phyloP scores from a whole-genome alignment of 495 filamentous ascomycete species.

The Penicillium antarcticum region DNA sequence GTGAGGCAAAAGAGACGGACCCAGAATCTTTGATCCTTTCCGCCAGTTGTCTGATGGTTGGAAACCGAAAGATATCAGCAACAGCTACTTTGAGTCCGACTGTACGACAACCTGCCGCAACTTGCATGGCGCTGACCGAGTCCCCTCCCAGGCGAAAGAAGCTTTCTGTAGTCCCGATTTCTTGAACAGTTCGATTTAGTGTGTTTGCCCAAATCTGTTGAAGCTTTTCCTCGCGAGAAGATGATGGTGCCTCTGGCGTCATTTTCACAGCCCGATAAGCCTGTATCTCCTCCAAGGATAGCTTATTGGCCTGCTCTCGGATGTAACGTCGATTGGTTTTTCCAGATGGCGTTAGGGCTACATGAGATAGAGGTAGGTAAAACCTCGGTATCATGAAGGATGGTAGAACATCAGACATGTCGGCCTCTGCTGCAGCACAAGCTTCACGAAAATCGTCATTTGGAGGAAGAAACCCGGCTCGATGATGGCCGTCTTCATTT shows the following conservation, averaged over 20 bases:
- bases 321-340: constrained; percentile 15
- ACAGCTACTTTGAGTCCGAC: background rate
- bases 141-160: constrained; percentile 21
- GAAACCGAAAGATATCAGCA: constrained; percentile 10
- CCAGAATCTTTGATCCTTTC: constrained; percentile 9
- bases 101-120: constrained; percentile 3
- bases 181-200: constrained; percentile 3
- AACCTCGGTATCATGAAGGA: constrained; percentile 5
- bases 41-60: constrained; percentile 13
- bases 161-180: constrained; percentile 32
- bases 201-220: constrained; percentile 21
- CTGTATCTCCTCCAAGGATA: constrained; percentile 4
- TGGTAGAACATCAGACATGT: background rate
- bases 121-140: constrained; percentile 19
- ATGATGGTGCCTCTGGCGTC: background rate
- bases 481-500: background rate
- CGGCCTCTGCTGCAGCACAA: background rate
- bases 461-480: background rate
- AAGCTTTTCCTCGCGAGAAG: constrained; percentile 21
- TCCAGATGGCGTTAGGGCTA: constrained; percentile 13
- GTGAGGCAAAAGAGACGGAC: constrained; percentile 7
- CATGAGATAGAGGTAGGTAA: background rate
- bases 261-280: background rate
- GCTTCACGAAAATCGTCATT: background rate
- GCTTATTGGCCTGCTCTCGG: background rate